phyloP scores from a whole-genome alignment of 2,329 filamentous ascomycete genomes.

The Gaeumannomyces sp. region DNA sequence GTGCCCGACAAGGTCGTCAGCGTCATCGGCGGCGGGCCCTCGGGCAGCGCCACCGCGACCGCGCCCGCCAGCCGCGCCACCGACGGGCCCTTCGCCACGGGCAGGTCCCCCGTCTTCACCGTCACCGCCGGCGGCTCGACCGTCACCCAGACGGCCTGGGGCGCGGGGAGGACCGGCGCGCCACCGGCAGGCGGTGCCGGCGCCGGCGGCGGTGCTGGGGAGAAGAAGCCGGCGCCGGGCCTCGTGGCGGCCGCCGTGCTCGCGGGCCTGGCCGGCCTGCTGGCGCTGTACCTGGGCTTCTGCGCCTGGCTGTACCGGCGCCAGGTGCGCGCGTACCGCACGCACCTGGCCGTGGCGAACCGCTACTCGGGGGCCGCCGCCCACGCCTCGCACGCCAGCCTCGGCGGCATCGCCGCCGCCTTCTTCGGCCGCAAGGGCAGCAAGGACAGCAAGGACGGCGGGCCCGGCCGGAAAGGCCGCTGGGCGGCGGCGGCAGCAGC shows the following conservation, averaged over 20 bases:
- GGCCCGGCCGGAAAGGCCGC: not conserved
- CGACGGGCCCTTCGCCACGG: constrained; percentile 64
- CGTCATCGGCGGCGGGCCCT: constrained; percentile 26
- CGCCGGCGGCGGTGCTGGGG: constrained; percentile 5
- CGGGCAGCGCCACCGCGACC: constrained; percentile 53
- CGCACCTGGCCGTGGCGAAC: constrained; percentile 61
- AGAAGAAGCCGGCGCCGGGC: constrained; percentile 24
- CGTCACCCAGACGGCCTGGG: constrained; percentile 34
- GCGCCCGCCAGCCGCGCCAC: constrained; percentile 57
- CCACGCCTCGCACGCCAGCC: constrained; percentile 27
- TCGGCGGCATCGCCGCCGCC: constrained; percentile 22
- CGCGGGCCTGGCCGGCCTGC: constrained; percentile 11
- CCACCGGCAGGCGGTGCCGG: constrained; percentile 22
- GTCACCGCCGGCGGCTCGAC: constrained; percentile 45
- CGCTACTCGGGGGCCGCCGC: constrained; percentile 36
- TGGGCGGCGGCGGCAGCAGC: constrained; percentile 1
- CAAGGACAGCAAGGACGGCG: constrained; percentile 12
- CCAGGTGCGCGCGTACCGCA: constrained; percentile 63
- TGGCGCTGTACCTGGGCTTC: constrained; percentile 62
- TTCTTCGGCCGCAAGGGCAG: constrained; percentile 21
- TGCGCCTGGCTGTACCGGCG: constrained; percentile 69
- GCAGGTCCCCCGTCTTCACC: constrained; percentile 63
- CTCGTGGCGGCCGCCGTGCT: constrained; percentile 30
- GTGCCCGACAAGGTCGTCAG: constrained; percentile 59
- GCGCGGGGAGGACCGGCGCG: constrained; percentile 31